Percentiles rank a stretch among this genome's conserved stretches.
phyloP scores from a whole-genome alignment of 78 protist species.

The Protostelium mycophagum region DNA sequence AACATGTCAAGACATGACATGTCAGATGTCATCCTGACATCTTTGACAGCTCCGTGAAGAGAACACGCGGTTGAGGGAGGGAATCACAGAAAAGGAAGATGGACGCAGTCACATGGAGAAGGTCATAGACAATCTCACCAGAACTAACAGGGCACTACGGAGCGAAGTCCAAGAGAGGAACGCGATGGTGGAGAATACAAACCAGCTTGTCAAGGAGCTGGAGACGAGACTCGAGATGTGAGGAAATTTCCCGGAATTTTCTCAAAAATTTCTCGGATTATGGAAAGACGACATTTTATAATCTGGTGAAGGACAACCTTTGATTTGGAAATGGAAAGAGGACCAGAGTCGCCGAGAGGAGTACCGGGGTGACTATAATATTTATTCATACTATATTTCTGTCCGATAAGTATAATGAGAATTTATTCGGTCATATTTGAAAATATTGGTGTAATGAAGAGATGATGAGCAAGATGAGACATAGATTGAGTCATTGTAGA shows the following conservation, averaged over 20 bases:
- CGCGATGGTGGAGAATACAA: background rate
- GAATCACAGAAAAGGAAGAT: background rate
- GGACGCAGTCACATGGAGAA: background rate
- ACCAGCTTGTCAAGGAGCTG: background rate
- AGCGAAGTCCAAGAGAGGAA: background rate
- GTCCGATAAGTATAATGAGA: background rate
- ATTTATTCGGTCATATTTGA: background rate
- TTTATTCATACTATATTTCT: too few species aligned
- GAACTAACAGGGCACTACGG: background rate
- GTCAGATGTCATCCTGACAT: background rate
- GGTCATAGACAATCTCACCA: background rate
- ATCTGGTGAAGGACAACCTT: background rate
- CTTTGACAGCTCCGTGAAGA: background rate
- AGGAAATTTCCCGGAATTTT: background rate
- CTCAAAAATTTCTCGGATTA: background rate
- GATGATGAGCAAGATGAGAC: too few species aligned
- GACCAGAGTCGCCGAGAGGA: too few species aligned
- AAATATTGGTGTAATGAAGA: too few species aligned
- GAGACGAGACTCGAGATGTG: background rate
- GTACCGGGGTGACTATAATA: too few species aligned
- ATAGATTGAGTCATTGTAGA: too few species aligned
- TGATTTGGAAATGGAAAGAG: too few species aligned
- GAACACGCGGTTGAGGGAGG: background rate
- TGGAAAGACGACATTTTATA: background rate
- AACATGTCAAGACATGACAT: background rate